phyloP scores from a whole-genome alignment of 2,329 filamentous ascomycete genomes.

The Paraphaeosphaeria minitans region DNA sequence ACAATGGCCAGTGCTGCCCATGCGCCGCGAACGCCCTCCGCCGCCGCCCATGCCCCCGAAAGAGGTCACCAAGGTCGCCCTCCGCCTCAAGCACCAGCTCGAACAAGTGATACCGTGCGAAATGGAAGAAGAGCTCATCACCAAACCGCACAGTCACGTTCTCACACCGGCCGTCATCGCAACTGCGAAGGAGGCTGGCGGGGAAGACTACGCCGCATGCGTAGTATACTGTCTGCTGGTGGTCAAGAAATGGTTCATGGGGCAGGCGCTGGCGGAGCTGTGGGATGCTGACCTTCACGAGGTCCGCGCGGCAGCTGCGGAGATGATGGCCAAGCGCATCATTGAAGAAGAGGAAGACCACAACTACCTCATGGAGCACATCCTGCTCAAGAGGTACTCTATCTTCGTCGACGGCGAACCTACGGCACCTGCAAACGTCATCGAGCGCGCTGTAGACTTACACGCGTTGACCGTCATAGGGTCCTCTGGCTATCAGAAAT shows the following conservation, averaged over 20 bases:
- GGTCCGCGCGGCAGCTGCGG: conserved; percentile 79
- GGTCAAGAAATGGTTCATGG: conserved; percentile 75
- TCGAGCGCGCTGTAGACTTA: conserved; percentile 91
- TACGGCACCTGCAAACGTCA: conserved; percentile 79
- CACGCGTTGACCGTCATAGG: conserved; percentile 89
- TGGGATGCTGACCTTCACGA: conserved; percentile 90
- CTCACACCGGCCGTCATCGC: conserved; percentile 80
- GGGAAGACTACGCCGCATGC: conserved; percentile 73
- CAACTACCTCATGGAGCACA: conserved; percentile 75
- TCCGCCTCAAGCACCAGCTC: conserved; percentile 88
- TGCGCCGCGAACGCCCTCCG: conserved; percentile 63
- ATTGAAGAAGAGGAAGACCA: conserved; percentile 86
- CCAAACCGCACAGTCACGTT: conserved; percentile 79
- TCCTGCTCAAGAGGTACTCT: conserved; percentile 88
- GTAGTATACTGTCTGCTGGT: conserved; percentile 85
- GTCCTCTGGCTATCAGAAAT: conserved; percentile 94
- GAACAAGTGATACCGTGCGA: conserved; percentile 91
- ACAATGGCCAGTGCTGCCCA: conserved; percentile 65
- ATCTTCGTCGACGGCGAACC: conserved; percentile 73
- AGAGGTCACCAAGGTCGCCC: conserved; percentile 86
- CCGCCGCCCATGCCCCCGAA: conserved; percentile 72
- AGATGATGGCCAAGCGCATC: conserved; percentile 87
- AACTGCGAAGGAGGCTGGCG: conserved; percentile 82
- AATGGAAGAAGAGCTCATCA: conserved; percentile 75
- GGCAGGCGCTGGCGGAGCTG: conserved; percentile 78